Base-by-base conservation (phyloP, 2,329 filamentous ascomycete species). In the Sporothrix pseudoabietina region DNA sequence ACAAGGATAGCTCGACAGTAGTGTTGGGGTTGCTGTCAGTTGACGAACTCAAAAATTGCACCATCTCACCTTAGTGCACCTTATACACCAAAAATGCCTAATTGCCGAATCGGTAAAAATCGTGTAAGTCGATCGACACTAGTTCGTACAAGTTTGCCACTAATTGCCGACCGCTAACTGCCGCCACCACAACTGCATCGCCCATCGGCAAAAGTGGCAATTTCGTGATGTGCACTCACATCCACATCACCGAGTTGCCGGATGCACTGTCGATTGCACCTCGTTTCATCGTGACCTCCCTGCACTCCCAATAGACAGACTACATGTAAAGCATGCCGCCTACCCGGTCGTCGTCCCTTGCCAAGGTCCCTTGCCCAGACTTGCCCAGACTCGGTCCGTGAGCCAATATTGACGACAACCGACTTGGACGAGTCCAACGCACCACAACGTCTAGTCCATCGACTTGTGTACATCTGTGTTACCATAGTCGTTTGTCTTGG, bases 241-340 rank as follows among this genome's bases (percentile, higher is more conserved):
- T 16, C 26, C 55, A 59, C 55, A 32, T 30, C 30, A 8, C 14
- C 55, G 14, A 30, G 19, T 8, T 39, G 5, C 32, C 16, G 30
- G 41, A 22, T 41, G 59, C 19, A 22, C 49, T 16, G 49, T 52
- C 49, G 49, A 55, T 22, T 32, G 12, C 22, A 30, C 54, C n/a
- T 26, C 22, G 12, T 35, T 26, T 14, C 35, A 65, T 8, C 1
- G 6, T 9, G 59, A n/a, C 55, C 7, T 59, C 30, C 3, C 22
- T 65, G 9, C 22, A 6, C 10, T 22, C 22, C 30, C 52, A 10
- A 3, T 9, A 30, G 22, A 65, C 10, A n/a, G 39, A 66, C 41
- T 66, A 49, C 63, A 66, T 66, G 63, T 66, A 66, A 12, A 47
- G 22, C 22, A 49, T 66, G 39, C 63, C 41, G 63, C 63, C 63